Base-by-base conservation (phyloP, 1,139 yeast genomes). In the Yamadazyma blattariae region DNA sequence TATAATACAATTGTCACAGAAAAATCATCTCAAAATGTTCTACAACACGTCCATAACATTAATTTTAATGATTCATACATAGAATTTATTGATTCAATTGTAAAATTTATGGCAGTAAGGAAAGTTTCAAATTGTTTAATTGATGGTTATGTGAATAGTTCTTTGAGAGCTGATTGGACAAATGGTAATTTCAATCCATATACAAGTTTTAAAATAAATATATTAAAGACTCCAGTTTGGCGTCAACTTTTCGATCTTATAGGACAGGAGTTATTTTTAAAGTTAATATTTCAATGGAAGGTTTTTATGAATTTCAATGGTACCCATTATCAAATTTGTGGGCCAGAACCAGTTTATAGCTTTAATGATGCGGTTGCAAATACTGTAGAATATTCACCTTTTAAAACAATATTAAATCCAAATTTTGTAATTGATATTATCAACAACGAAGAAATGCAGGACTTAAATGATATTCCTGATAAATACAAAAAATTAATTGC, bases 191-290 rank as follows among this genome's bases (percentile, higher is more conserved):
- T 42, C 23, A 61, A 54, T 36, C 57, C 61, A 0, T 42, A 38
- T 17, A 49, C 51, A 1, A 62, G 56, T 32, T 58, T 61, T 32
- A 50, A 47, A 21, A 53, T 52, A 7, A 61, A 56, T 31, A 39
- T 45, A 4, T 42, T 74, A 19, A 71, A 71, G 37, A 45, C 57
- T 2, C 46, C 56, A 5, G 40, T 49, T n/a, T 72, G 79, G 70
- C 57, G 59, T 15, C 42, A 50, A 6, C 38, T 74, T 0, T 65
- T 52, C 37, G 34, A 37, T 1, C 33, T 53, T 2, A 41, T 73
- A 0, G 78, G 79, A 0, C 38, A 36, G 10, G 37, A 37, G 1
- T 36, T 33, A 1, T 72, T 73, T 44, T 26, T 63, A 5, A 40
- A 56, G 4, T 35, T 75, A 32, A 16, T 76, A 1, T 33, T 64